phyloP scores from a whole-genome alignment of 768 basidiomycete genomes.

The Kwoniella dejecticola region DNA sequence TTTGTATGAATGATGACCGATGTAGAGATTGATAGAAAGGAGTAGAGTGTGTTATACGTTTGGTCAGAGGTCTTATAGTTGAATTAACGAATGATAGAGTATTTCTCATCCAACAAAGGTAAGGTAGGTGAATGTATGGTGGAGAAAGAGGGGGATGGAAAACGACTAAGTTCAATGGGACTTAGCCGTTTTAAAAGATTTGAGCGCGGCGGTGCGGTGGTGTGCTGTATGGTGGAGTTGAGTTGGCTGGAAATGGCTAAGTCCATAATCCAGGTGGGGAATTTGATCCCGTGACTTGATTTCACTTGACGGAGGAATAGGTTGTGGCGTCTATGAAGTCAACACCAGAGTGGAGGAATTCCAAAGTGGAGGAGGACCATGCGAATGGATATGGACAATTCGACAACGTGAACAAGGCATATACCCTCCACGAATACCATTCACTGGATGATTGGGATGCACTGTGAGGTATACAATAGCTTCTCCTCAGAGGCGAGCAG shows the following conservation, averaged over 20 bases:
- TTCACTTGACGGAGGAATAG: not conserved
- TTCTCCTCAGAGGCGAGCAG: too few species aligned
- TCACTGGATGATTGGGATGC: too few species aligned
- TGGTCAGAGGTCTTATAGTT: not conserved
- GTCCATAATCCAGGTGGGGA: not conserved
- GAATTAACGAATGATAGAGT: not conserved
- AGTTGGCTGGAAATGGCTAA: not conserved
- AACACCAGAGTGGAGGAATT: not conserved
- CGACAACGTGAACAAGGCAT: not conserved
- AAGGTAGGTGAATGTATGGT: not conserved
- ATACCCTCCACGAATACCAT: not conserved
- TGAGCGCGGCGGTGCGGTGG: too few species aligned
- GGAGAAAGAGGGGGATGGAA: not conserved
- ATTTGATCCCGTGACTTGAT: not conserved
- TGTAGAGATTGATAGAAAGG: not conserved
- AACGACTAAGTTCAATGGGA: conserved; percentile 5
- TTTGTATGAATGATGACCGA: not conserved
- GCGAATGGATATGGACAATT: not conserved
- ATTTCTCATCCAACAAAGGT: not conserved
- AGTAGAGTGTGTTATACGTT: not conserved
- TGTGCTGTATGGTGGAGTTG: too few species aligned
- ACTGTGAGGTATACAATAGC: too few species aligned
- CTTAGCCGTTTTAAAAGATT: conserved; percentile 4
- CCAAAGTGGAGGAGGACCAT: conserved; percentile 3
- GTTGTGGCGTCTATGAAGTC: not conserved